Evolutionary conservation across 345 rosid species (phyloP), one percentile per base, ranked within the genome.

Genomic region (Schrenkiella parvula): DNA sequence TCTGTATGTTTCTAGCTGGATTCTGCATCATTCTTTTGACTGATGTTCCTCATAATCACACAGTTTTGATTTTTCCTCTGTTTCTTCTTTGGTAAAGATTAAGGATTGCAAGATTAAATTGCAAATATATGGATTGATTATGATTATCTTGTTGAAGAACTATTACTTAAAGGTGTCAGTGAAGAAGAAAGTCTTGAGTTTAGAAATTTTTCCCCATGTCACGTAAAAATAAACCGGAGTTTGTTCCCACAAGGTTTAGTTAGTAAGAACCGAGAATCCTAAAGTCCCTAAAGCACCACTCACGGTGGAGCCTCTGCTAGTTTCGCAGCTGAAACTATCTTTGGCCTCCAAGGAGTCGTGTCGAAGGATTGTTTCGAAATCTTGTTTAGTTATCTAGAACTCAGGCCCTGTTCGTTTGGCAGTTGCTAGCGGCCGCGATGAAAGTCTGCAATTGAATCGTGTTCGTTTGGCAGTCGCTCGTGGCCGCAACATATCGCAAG

Each of bases 261-360:
- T 89, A 0, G 98, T 91, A 0, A 87, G 66, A 50, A 87, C 89
- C 17, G 85, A 78, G 17, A 93, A 48, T 8, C 97, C 96, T 51
- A 93, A 93, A 6, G 98, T 97, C 21, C 97, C 98, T n/a, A 79
- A 68, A 8, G 66, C 72, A 35, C 87, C 88, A 22, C 96, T 80
- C 10, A 77, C 84, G 1, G 79, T 64, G 1, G 89, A 83, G 8
- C 85, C 84, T 34, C 86, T 85, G 11, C 76, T 59, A 8, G 14
- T 52, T 28, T 62, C 31, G 64, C 92, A 84, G 67, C 75, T 68
- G 31, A 78, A 80, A 4, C 68, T 51, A 3, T 83, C 79, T 2
- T 71, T 76, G 0, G 54, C 64, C 5, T 70, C 70, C 19, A 71
- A 73, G 1, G 85, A 72, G 34, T 44, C 82, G 8, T 71, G 38